Evolutionary conservation across 2,329 filamentous ascomycete species (phyloP), one percentile per base, ranked within the genome.

Genomic region (Penicillium sp.): DNA sequence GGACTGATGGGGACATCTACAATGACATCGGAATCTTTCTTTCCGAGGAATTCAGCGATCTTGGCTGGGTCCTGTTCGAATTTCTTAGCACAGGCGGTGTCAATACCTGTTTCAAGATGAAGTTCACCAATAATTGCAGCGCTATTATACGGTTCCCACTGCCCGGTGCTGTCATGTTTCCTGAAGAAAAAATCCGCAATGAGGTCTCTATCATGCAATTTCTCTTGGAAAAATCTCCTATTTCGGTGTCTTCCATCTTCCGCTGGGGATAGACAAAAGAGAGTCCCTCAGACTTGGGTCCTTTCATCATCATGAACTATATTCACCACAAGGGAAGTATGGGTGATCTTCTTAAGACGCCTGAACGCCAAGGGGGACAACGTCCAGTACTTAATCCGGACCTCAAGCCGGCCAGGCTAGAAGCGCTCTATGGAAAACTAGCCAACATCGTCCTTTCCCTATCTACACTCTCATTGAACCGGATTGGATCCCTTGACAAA

Each of bases 181-280:
- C 59, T 1, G 62, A 70, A 54, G 67, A 69, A 21, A 68, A 70
- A 51, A 50, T 66, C 11, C 48, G 47, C 7, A 60, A 62, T 31
- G 60, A 65, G n/a, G 58, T 52, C 40, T 31, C 51, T 29, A 15
- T 43, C 2, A 62, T 65, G 58, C 36, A 31, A 40, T 62, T 38
- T 44, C 1, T 60, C 4, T 11, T 9, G 23, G 49, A 63, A 2
- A 23, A 44, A 27, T 53, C 59, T 5, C 41, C 48, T 3, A 59
- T 65, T 11, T 56, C 54, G 0, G 31, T 59, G 0, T 53, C 59
- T n/a, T 41, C 23, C 2, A 4, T 60, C 11, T 16, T 38, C 23
- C 36, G 38, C 36, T 50, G 19, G 43, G 40, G 4, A 45, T 5
- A 38, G 31, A 47, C 10, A 36, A 46, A 53, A 25, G 53, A 54